Conservation (phyloP, 1,284 basidiomycete genomes). For the Pisolithus thermaeus region DNA sequence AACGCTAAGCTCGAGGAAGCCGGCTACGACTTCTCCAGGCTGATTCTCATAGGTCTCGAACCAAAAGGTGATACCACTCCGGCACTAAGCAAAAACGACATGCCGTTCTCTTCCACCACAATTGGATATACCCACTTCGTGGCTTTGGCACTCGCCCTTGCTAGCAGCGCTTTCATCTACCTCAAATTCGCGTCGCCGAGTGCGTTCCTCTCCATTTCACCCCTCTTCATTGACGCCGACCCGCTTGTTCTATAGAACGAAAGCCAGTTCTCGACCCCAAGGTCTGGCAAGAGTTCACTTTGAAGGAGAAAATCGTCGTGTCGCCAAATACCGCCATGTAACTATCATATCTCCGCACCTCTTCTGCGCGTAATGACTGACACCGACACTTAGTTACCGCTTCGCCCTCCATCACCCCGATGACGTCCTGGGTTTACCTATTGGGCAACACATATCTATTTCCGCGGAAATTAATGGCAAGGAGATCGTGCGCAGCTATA, state of each 20-base stretch:
- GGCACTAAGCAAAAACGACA: slow-evolving; percentile 10
- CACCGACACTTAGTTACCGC: slow-evolving; percentile 66
- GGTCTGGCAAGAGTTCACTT: slow-evolving; percentile 78
- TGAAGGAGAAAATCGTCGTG: slow-evolving; percentile 76
- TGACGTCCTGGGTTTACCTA: slow-evolving; percentile 86
- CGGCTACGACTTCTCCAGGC: slow-evolving; percentile 50
- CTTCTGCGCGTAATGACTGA: slow-evolving; percentile 4
- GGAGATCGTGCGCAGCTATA: slow-evolving; percentile 87
- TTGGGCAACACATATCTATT: slow-evolving; percentile 94
- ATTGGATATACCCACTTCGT: slow-evolving; percentile 29
- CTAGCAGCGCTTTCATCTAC: slow-evolving; percentile 35
- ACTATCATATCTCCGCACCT: slow-evolving; percentile 23
- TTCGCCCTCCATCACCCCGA: slow-evolving; percentile 73
- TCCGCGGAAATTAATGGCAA: slow-evolving; percentile 90
- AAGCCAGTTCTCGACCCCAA: slow-evolving; percentile 69
- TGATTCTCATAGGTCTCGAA: slow-evolving; percentile 61
- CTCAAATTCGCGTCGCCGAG: slow-evolving; percentile 39
- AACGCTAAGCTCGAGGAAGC: slow-evolving; percentile 41
- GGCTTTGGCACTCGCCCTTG: slow-evolving; percentile 33
- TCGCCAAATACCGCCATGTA: slow-evolving; percentile 96
- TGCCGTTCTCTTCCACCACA: slow-evolving; percentile 12
- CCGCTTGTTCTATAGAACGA: slow-evolving; percentile 35
- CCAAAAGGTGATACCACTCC: slow-evolving; percentile 20
- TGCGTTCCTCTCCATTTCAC: slow-evolving; percentile 32
- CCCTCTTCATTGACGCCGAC: slow-evolving; percentile 25